phyloP scores from a whole-genome alignment of 805 yeast species.

The Brettanomyces anomalus region DNA sequence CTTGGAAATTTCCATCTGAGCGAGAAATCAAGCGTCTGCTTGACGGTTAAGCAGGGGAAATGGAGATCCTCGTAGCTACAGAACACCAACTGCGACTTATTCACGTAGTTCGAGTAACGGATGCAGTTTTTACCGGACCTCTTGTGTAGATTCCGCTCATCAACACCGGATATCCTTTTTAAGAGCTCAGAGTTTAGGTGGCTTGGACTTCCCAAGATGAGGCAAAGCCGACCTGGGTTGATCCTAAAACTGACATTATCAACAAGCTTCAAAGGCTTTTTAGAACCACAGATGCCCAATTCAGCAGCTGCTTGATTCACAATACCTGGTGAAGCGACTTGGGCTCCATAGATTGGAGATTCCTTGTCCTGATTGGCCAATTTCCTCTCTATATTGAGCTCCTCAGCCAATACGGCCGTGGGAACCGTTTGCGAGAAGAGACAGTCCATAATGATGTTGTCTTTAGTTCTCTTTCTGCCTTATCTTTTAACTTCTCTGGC shows the following conservation, averaged over 20 bases:
- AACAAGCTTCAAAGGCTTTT: background rate
- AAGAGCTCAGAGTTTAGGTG: background rate
- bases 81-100: slow-evolving; percentile 28
- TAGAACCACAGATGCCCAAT: background rate
- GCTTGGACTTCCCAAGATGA: slow-evolving; percentile 1
- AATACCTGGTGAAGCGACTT: background rate
- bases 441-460: background rate
- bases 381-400: background rate
- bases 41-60: slow-evolving; percentile 47
- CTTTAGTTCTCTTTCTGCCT: too few relatives aligned
- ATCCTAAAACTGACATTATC: background rate
- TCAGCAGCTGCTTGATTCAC: background rate
- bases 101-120: background rate
- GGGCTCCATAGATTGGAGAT: slow-evolving; percentile 1
- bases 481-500: too few relatives aligned
- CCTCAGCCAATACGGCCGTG: background rate
- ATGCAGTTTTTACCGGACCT: background rate
- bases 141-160: background rate
- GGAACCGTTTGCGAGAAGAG: slow-evolving; percentile 1
- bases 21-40: slow-evolving; percentile 48
- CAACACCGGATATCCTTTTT: background rate
- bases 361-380: too few relatives aligned
- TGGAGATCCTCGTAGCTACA: slow-evolving; percentile 50
- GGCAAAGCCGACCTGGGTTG: slow-evolving; percentile 1
- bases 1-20: slow-evolving; percentile 51